Conservation (phyloP, 2,329 filamentous ascomycete genomes). For the Exophiala dermatitidis region DNA sequence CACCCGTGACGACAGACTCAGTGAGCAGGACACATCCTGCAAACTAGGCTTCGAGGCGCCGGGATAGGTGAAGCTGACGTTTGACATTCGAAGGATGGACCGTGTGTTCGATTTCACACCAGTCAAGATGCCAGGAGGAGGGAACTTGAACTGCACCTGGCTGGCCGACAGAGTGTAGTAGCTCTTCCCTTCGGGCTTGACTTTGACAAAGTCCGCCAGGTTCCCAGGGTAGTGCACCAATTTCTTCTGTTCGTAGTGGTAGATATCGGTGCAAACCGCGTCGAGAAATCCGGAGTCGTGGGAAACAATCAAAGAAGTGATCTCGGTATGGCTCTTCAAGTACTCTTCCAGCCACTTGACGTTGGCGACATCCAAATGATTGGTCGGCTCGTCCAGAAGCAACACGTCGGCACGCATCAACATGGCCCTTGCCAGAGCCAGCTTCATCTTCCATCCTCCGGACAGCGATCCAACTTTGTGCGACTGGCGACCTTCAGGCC, state of each 20-base stretch:
- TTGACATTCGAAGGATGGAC: conserved; percentile 89
- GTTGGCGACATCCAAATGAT: conserved; percentile 93
- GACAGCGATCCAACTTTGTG: conserved; percentile 91
- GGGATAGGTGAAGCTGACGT: conserved; percentile 92
- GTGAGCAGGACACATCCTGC: conserved; percentile 73
- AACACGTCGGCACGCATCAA: conserved; percentile 93
- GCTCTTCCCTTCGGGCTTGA: conserved; percentile 89
- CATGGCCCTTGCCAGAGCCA: conserved; percentile 93
- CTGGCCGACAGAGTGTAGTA: conserved; percentile 93
- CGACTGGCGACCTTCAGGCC: conserved; percentile 79
- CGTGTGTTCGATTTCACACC: conserved; percentile 94
- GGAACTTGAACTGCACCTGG: conserved; percentile 95
- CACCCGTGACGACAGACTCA: conserved; percentile 82
- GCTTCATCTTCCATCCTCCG: conserved; percentile 99
- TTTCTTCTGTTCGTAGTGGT: conserved; percentile 99
- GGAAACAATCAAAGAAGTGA: conserved; percentile 94
- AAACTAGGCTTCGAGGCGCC: conserved; percentile 81
- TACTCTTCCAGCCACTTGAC: conserved; percentile 95
- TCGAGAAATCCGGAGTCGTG: conserved; percentile 98
- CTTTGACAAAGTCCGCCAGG: conserved; percentile 64
- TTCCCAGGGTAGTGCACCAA: conserved; percentile 52
- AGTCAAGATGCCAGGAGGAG: conserved; percentile 83
- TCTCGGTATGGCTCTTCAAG: conserved; percentile 89
- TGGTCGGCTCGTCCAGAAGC: conserved; percentile 95
- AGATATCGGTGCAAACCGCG: conserved; percentile 96